These are phyloP conservation scores for Pelargonium cotyledonis DNA, from an alignment of 441 rosid species.

Conservation along the genomic window DNA sequence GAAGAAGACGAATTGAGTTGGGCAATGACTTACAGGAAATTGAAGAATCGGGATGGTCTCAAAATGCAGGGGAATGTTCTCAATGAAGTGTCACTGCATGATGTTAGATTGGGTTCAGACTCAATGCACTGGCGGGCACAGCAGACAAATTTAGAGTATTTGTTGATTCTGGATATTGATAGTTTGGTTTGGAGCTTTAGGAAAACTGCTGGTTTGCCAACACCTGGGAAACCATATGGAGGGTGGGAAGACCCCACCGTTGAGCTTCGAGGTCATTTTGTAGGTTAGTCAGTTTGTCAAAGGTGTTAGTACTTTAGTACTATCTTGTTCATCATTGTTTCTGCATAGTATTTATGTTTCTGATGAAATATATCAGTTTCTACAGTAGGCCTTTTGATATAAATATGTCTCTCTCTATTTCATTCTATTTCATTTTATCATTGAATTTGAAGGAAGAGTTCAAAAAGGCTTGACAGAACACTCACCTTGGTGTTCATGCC, in stretches of 20 bases:
- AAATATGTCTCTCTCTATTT: too few species aligned
- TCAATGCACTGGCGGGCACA: slow-evolving; percentile 68
- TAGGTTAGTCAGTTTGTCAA: slow-evolving; percentile 43
- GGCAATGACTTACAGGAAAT: slow-evolving; percentile 52
- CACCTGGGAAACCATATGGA: slow-evolving; percentile 58
- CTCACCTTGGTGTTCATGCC: background rate
- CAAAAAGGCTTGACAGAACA: slow-evolving; percentile 10
- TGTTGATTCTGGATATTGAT: slow-evolving; percentile 75
- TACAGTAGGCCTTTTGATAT: background rate
- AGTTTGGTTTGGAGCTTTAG: slow-evolving; percentile 73
- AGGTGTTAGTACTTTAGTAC: background rate
- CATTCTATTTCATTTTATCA: too few species aligned
- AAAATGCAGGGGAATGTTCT: slow-evolving; percentile 40
- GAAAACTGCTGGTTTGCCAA: slow-evolving; percentile 61
- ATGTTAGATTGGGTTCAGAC: slow-evolving; percentile 58
- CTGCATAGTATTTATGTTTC: background rate
- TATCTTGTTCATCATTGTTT: background rate
- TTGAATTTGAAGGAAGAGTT: background rate
- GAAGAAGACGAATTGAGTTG: slow-evolving; percentile 62
- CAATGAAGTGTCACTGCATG: slow-evolving; percentile 66
- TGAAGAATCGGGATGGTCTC: slow-evolving; percentile 41
- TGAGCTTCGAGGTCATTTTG: slow-evolving; percentile 93
- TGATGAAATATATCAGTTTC: slow-evolving; percentile 5
- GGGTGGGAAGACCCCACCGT: slow-evolving; percentile 67
- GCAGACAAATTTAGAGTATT: slow-evolving; percentile 77